Base-by-base conservation (phyloP, 208 protist species). In the Phytomonas francai region DNA sequence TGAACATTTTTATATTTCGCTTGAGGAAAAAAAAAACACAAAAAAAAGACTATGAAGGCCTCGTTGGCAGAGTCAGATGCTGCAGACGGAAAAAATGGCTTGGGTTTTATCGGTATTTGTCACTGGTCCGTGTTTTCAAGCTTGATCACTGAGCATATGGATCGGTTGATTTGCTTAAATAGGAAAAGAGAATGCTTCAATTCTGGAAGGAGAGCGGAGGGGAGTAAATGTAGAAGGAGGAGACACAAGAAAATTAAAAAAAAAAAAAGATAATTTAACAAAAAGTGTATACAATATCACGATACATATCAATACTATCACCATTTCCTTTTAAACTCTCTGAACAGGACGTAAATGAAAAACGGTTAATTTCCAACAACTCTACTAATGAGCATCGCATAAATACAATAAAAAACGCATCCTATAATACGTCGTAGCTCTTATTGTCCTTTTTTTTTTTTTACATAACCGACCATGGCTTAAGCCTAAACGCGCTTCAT, bases 1-100 rank as follows among this genome's bases (percentile, higher is more conserved):
- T 63, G 66, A 83, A 76, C 79, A 83, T 80, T 28, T 39, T 79
- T 59, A 6, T 25, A 8, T 32, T 19, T 36, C 27, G 8, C 32
- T 64, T 65, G 2, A 67, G 14, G 16, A 39, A 68, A 57, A 60
- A 61, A 65, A 7, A 71, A 3, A 19, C 6, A 66, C 32, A 34
- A 65, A 51, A 49, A 51, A n/a, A 66, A 7, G 29, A 19, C n/a
- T 39, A 64, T 9, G 30, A 19, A 64, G 4, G 31, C 60, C n/a
- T 28, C 31, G 30, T 34, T 61, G 57, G 30, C 4, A 29, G 57
- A 29, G n/a, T 34, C 57, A 61, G 11, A 61, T 61, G 57, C 16
- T 3, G 6, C 39, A 49, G 39, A 49, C 39, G 39, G 14, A 56
- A 65, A 49, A 65, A 57, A 22, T 56, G 22, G 59, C n/a, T 56